phyloP scores from a whole-genome alignment of 176 grass and related monocot genomes.

The Carex cristatella region DNA sequence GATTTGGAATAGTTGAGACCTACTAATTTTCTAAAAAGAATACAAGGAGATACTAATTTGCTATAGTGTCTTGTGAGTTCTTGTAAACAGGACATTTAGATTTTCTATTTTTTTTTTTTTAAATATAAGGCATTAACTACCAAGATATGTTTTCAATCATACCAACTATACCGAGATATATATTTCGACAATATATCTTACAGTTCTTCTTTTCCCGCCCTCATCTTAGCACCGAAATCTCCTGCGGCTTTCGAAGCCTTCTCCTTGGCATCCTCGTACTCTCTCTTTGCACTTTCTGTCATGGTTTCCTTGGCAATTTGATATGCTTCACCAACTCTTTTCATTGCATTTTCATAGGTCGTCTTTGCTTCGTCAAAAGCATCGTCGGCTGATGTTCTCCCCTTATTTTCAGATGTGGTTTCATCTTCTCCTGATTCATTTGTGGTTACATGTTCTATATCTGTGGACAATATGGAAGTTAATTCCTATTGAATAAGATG shows the following conservation, averaged over 20 bases:
- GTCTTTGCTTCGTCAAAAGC: not conserved
- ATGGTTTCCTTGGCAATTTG: conserved; percentile 22
- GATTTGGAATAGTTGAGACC: too few relatives aligned
- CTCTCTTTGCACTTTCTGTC: conserved; percentile 4
- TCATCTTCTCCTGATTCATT: not conserved
- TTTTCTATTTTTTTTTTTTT: not conserved
- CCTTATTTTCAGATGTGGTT: not conserved
- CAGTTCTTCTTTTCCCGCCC: not conserved
- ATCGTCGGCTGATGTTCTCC: not conserved
- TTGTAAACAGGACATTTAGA: not conserved
- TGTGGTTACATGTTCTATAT: not conserved
- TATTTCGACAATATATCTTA: not conserved
- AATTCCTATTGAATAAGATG: not conserved
- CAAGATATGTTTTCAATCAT: too few relatives aligned
- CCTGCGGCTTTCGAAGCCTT: conserved; percentile 18
- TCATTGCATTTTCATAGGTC: conserved; percentile 21
- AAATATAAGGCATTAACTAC: not conserved
- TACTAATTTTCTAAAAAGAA: too few relatives aligned
- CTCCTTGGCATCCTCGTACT: conserved; percentile 35
- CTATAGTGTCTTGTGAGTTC: not conserved
- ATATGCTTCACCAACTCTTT: conserved; percentile 19
- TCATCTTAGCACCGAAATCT: conserved; percentile 19
- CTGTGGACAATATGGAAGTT: not conserved
- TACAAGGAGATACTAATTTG: too few relatives aligned
- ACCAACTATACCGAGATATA: too few relatives aligned